Evolutionary conservation across 345 rosid genomes (phyloP).

Genomic region (Eucalyptus erythrocorys): DNA sequence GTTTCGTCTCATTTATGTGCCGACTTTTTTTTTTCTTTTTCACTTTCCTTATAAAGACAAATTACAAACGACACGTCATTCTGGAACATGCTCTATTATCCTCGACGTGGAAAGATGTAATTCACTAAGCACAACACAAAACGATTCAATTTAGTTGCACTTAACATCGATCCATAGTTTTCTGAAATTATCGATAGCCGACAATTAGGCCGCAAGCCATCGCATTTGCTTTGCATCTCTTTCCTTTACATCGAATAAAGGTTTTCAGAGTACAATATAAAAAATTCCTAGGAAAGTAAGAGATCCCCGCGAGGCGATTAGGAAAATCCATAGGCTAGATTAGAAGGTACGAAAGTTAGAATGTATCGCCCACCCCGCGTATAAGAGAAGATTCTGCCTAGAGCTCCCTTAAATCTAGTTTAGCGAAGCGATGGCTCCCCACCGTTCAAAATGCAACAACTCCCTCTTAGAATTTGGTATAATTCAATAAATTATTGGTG

Average conservation of each 20-base stretch:
- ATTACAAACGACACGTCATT: rapidly evolving
- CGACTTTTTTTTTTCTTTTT: not conserved
- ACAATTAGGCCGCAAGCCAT: not conserved
- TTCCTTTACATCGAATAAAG: not conserved
- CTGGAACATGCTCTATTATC: rapidly evolving
- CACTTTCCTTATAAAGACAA: not conserved
- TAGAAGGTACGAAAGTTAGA: not conserved
- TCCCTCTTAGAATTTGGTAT: not conserved
- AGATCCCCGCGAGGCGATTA: not conserved
- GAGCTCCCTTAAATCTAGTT: not conserved
- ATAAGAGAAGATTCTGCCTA: not conserved
- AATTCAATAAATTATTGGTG: not conserved
- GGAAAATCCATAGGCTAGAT: not conserved
- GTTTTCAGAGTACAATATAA: not conserved
- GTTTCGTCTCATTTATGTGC: not conserved
- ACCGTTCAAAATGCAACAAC: not conserved
- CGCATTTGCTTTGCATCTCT: not conserved
- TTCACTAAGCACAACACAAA: not conserved
- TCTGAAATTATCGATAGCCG: not conserved
- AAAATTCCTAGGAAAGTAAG: not conserved
- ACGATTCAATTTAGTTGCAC: not conserved
- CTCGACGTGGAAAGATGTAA: not conserved
- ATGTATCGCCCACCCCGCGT: not conserved
- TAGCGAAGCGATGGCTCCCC: not conserved
- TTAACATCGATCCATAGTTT: not conserved